Evolutionary conservation across 768 basidiomycete genomes (phyloP).

Genomic region (Trametes cingulata): DNA sequence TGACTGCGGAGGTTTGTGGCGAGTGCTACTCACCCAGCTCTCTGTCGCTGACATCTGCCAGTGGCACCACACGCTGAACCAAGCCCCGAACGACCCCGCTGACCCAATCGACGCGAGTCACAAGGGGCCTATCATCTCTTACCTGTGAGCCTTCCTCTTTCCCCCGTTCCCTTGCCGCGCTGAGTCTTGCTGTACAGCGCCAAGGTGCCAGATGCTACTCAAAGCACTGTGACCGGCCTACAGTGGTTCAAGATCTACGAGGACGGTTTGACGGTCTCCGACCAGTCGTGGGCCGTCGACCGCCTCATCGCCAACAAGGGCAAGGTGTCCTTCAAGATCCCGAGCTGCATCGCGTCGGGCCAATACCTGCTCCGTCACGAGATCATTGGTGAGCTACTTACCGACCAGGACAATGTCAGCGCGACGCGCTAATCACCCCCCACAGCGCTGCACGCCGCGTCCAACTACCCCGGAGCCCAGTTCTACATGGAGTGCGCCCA

Average conservation of each 20-base stretch:
- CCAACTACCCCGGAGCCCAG: slow-evolving; percentile 50
- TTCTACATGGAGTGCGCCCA: slow-evolving; percentile 31
- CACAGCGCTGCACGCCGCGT: slow-evolving; percentile 46
- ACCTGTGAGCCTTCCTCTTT: background rate
- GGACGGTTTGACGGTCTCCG: slow-evolving; percentile 37
- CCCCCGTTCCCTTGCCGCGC: background rate
- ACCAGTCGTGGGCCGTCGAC: slow-evolving; percentile 49
- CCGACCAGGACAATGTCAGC: too few species aligned
- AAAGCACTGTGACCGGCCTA: slow-evolving; percentile 47
- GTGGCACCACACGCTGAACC: slow-evolving; percentile 13
- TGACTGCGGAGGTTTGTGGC: slow-evolving; percentile 52
- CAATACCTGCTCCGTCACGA: slow-evolving; percentile 54
- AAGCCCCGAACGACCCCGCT: slow-evolving; percentile 42
- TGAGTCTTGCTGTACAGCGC: slow-evolving; percentile 35
- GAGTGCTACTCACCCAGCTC: background rate
- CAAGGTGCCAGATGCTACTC: slow-evolving; percentile 44
- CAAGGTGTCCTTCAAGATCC: slow-evolving; percentile 49
- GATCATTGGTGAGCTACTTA: slow-evolving; percentile 42
- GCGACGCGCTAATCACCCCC: too few species aligned
- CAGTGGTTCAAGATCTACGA: slow-evolving; percentile 56
- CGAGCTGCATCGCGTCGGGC: slow-evolving; percentile 46
- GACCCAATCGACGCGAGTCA: slow-evolving; percentile 52
- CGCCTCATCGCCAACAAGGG: slow-evolving; percentile 48
- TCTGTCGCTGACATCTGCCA: background rate
- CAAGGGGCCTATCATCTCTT: slow-evolving; percentile 42